Base-by-base conservation (phyloP, 2,329 filamentous ascomycete species). In the Alternaria tenuissima region DNA sequence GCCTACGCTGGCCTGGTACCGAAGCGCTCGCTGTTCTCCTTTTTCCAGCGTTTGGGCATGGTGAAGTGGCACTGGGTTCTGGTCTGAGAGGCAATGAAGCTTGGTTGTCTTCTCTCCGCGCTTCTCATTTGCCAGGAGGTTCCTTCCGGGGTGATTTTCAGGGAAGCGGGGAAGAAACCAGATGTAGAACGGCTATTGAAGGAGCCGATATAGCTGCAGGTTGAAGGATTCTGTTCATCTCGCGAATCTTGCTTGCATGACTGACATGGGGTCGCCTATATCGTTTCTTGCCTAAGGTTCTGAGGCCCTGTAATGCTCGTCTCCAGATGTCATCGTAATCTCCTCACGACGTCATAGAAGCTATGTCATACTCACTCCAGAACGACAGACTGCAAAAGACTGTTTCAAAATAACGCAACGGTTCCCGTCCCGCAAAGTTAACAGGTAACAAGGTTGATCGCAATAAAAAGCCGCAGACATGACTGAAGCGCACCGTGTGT, bases 41-140 rank as follows among this genome's bases (percentile, higher is more conserved):
- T 74, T 52, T 76, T 83, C 32, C 80, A 82, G 73, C 69, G 78
- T 12, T 62, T 82, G 59, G 80, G 80, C 0, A 82, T 82, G 80
- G 69, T 65, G 79, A 68, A 67, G 38, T 74, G 68, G 72, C 69
- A 67, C 42, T 52, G 42, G 32, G 11, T 57, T 20, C 32, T 43
- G 22, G 48, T 57, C 24, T 55, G 18, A 16, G 5, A 30, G 3
- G 3, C 9, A 30, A 14, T 36, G 6, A 14, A 16, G 32, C 32
- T 36, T 36, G 32, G 8, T 30, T 30, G 4, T 30, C 11, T 30
- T 30, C 4, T 30, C 28, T 5, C 28, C 28, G 28, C 28, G 9
- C 1, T 30, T 30, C 8, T 11, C 11, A 30, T 30, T 30, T 30
- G 28, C 9, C 11, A 30, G 28, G 28, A 30, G 9, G 28, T 30